Conservation (phyloP, 306 rosid species). For the Datisca glomerata region DNA sequence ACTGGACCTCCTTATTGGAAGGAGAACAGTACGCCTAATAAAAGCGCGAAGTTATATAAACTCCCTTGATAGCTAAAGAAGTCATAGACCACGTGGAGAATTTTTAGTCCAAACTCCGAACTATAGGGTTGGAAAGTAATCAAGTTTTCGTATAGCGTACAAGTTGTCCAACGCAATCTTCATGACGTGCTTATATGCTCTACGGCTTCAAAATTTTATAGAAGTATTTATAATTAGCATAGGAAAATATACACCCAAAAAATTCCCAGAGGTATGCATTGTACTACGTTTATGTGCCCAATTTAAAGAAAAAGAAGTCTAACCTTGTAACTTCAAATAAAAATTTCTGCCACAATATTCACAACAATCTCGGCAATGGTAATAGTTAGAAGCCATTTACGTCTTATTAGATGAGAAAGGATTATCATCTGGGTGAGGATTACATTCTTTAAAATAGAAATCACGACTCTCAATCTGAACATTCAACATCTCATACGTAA, state of each 20-base stretch:
- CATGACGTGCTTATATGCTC: too few species aligned
- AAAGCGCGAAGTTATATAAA: constrained; percentile 3
- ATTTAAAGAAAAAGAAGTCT: too few species aligned
- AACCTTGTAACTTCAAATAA: constrained; percentile 3
- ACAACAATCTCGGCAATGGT: too few species aligned
- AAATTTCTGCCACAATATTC: too few species aligned
- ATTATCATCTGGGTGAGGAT: constrained; percentile 39
- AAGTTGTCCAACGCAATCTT: constrained; percentile 2
- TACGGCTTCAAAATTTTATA: too few species aligned
- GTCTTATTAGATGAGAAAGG: neutral
- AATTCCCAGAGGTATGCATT: too few species aligned
- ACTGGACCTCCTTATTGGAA: too few species aligned
- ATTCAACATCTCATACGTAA: constrained; percentile 39
- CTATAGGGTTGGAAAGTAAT: neutral
- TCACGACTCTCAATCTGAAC: constrained; percentile 48
- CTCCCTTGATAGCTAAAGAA: constrained; percentile 6
- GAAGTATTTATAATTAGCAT: too few species aligned
- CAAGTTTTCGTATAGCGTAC: neutral
- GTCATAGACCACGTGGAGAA: neutral
- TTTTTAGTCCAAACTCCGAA: neutral
- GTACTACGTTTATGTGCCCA: too few species aligned
- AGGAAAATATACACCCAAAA: too few species aligned
- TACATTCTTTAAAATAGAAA: constrained; percentile 60
- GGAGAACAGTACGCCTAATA: constrained; percentile 2
- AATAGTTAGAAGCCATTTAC: too few species aligned